Base-by-base conservation (phyloP, 2,329 filamentous ascomycete species). In the Lecanicillium sp. region DNA sequence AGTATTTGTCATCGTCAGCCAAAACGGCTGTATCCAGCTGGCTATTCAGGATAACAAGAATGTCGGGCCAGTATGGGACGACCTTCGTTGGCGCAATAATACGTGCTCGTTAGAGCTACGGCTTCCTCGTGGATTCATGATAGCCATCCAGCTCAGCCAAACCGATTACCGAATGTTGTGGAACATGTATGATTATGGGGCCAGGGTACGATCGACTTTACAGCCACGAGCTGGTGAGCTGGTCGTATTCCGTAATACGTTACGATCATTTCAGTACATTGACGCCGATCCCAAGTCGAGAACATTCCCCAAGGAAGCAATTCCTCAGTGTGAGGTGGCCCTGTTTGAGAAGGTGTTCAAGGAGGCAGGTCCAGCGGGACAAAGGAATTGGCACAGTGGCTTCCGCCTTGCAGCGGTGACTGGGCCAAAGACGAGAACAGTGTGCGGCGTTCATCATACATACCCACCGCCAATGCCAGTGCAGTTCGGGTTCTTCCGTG, bases 111-210 rank as follows among this genome's bases (percentile, higher is more conserved):
- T 95, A 41, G 75, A 80, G 15, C 58, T 94, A 28, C 75, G 75
- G 43, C 63, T 95, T 14, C 83, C 85, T 1, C 78, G 85, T 47
- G 85, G 85, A 1, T 90, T 92, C 52, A 65, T 81, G 42, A 62
- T 94, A 30, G 75, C 74, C 15, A 64, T 92, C 14, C 78, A 83
- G 45, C 80, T 88, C 53, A 71, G 70, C 12, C 83, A 88, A 50
- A 66, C 74, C n/a, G 86, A 94, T 53, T 94, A 84, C 63, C 76
- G 80, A 44, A 79, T 75, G 45, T 62, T 94, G 9, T 89, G 82
- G 77, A 83, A 78, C 49, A 86, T 94, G 59, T 86, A 88, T 47
- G 86, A 94, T 43, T 90, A 94, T 55, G 85, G 83, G 18, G 75
- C 73, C 47, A 86, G 84, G 51, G 77, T 90, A 3, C 82, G 88